Percentiles rank a stretch among this genome's conserved stretches.
Conservation (phyloP, 371 early-diverging fungal species). For the Mycotypha africana region DNA sequence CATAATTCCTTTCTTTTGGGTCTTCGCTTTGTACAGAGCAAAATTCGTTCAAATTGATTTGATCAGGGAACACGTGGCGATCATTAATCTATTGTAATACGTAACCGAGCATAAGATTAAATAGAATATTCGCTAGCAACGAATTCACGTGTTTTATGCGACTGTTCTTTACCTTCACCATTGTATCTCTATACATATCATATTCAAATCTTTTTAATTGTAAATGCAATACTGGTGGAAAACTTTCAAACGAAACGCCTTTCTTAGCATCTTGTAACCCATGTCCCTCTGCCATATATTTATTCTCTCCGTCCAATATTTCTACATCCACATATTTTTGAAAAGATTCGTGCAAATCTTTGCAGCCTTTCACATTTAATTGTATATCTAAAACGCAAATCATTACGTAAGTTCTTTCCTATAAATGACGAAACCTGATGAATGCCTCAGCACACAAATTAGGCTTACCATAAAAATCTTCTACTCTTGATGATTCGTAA, state of each 20-base stretch:
- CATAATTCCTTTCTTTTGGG: slow-evolving; percentile 28
- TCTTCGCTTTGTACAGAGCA: slow-evolving; percentile 34
- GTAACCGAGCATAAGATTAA: too few species aligned
- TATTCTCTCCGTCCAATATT: slow-evolving; percentile 96
- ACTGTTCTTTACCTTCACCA: slow-evolving; percentile 79
- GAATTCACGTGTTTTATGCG: too few species aligned
- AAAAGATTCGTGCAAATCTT: slow-evolving; percentile 87
- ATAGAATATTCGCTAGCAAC: too few species aligned
- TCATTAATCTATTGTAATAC: slow-evolving; percentile 96
- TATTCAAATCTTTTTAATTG: slow-evolving; percentile 98
- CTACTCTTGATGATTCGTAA: slow-evolving; percentile 89
- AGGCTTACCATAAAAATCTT: slow-evolving; percentile 47
- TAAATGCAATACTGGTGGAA: slow-evolving; percentile 96
- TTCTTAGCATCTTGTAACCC: slow-evolving; percentile 97
- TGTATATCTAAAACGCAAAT: slow-evolving; percentile 73
- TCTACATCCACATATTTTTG: slow-evolving; percentile 83
- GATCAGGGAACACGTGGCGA: slow-evolving; percentile 89
- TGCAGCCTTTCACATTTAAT: slow-evolving; percentile 91
- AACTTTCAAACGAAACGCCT: slow-evolving; percentile 89
- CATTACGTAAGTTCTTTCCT: neutral
- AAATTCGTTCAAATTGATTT: slow-evolving; percentile 85
- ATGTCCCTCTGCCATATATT: slow-evolving; percentile 93
- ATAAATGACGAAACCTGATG: neutral
- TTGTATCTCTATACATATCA: slow-evolving; percentile 85
- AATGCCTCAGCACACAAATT: neutral